These are phyloP conservation scores for Biscogniauxia marginata DNA, from an alignment of 2,329 filamentous ascomycete genomes.

Conservation along the genomic window DNA sequence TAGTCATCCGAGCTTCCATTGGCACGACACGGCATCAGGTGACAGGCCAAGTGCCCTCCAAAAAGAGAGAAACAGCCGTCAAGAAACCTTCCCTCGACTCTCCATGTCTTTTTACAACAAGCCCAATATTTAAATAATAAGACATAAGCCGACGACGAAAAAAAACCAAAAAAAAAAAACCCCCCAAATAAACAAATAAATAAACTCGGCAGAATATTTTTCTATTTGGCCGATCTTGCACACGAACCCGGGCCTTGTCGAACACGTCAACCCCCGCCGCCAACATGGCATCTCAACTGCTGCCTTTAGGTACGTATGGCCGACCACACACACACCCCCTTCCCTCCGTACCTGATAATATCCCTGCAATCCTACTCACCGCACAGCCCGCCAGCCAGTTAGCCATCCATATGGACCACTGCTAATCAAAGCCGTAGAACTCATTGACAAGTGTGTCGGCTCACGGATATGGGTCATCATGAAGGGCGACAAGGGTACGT, in stretches of 20 bases:
- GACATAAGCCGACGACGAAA: too few species aligned
- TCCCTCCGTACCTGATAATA: background rate
- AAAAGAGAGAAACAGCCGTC: too few species aligned
- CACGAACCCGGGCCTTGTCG: too few species aligned
- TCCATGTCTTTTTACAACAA: too few species aligned
- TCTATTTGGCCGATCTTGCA: too few species aligned
- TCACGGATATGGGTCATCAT: constrained; percentile 98
- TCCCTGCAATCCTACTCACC: background rate
- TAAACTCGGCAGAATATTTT: too few species aligned
- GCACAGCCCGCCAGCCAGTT: background rate
- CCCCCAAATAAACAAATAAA: too few species aligned
- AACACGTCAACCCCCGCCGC: background rate
- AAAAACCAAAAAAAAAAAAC: too few species aligned
- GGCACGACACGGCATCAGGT: constrained; percentile 19
- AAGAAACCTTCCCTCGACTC: too few species aligned
- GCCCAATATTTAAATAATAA: too few species aligned
- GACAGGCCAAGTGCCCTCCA: constrained; percentile 3
- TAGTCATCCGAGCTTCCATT: constrained; percentile 8
- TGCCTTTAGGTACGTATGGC: constrained; percentile 60
- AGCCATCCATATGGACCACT: background rate
- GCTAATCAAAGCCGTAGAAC: constrained; percentile 57
- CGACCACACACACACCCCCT: background rate
- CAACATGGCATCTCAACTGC: constrained; percentile 69
- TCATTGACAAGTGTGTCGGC: constrained; percentile 98
- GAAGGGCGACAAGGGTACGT: constrained; percentile 94